Evolutionary conservation across 202 grass and related monocot species (phyloP).

Genomic region (Carex sylvatica): DNA sequence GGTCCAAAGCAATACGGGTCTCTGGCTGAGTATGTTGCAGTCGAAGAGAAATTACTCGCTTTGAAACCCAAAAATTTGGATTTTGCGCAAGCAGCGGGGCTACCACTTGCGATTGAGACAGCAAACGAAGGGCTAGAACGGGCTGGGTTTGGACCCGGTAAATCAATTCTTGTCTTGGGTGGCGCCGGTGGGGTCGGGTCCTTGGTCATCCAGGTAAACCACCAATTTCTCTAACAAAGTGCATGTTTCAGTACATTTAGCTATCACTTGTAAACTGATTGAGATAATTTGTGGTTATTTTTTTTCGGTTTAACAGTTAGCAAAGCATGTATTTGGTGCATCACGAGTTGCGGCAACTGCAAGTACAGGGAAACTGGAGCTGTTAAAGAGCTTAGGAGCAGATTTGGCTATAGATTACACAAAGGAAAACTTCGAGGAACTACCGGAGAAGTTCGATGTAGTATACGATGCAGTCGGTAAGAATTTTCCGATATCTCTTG

Average conservation of each 20-base stretch:
- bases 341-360: constrained; percentile 71
- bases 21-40: constrained; percentile 70
- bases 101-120: constrained; percentile 68
- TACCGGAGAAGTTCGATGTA: constrained; percentile 72
- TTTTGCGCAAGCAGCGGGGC: constrained; percentile 56
- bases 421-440: constrained; percentile 69
- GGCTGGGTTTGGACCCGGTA: constrained; percentile 50
- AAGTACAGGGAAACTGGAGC: constrained; percentile 68
- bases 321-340: constrained; percentile 69
- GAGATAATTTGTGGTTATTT: neutral
- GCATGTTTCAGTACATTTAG: neutral
- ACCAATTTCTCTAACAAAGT: neutral
- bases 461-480: constrained; percentile 82
- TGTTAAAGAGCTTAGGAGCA: constrained; percentile 69
- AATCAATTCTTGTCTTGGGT: constrained; percentile 79
- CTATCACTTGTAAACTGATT: neutral
- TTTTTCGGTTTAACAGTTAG: constrained; percentile 46
- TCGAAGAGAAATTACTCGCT: constrained; percentile 87
- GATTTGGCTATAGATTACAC: constrained; percentile 95
- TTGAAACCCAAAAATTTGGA: constrained; percentile 65
- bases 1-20: constrained; percentile 79
- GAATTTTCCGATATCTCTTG: neutral
- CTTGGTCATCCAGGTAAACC: constrained; percentile 66
- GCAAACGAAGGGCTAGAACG: constrained; percentile 63
- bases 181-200: constrained; percentile 85